Conservation (phyloP, 768 basidiomycete species). For the Lactarius deliciosus region DNA sequence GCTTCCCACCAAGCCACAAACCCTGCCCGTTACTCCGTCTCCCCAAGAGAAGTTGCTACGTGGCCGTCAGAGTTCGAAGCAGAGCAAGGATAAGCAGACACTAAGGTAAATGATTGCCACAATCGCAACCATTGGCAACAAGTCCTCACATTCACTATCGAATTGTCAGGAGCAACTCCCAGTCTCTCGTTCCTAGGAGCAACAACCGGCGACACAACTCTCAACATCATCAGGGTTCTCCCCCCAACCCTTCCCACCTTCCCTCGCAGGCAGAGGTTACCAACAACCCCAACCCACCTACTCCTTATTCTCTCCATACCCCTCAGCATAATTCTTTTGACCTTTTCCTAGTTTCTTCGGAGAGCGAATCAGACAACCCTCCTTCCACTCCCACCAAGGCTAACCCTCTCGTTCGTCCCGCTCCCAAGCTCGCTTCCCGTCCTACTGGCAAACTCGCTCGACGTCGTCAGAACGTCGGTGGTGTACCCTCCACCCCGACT, state of each 20-base stretch:
- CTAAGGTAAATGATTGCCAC: constrained; percentile 39
- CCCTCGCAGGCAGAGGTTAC: constrained; percentile 68
- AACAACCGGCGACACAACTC: constrained; percentile 46
- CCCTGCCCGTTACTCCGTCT: constrained; percentile 18
- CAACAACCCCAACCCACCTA: constrained; percentile 35
- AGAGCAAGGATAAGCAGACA: constrained; percentile 44
- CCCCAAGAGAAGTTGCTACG: constrained; percentile 35
- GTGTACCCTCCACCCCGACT: constrained; percentile 38
- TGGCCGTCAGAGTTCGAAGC: constrained; percentile 40
- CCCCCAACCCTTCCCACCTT: constrained; percentile 43
- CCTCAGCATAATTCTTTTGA: constrained; percentile 45
- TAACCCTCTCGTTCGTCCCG: constrained; percentile 30
- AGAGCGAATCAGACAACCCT: constrained; percentile 33
- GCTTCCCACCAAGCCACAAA: constrained; percentile 10
- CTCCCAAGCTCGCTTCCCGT: constrained; percentile 46
- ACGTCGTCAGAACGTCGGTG: constrained; percentile 48
- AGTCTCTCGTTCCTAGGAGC: constrained; percentile 41
- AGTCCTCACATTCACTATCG: background rate
- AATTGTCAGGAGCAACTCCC: constrained; percentile 46
- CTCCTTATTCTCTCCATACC: constrained; percentile 32
- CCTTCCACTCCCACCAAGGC: constrained; percentile 40
- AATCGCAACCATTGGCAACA: background rate
- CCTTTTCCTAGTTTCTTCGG: constrained; percentile 49
- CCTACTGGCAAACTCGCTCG: constrained; percentile 59
- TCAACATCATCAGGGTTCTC: constrained; percentile 59